Evolutionary conservation across 352 stramenopile species (phyloP).

Genomic region (Phytophthora litchii): DNA sequence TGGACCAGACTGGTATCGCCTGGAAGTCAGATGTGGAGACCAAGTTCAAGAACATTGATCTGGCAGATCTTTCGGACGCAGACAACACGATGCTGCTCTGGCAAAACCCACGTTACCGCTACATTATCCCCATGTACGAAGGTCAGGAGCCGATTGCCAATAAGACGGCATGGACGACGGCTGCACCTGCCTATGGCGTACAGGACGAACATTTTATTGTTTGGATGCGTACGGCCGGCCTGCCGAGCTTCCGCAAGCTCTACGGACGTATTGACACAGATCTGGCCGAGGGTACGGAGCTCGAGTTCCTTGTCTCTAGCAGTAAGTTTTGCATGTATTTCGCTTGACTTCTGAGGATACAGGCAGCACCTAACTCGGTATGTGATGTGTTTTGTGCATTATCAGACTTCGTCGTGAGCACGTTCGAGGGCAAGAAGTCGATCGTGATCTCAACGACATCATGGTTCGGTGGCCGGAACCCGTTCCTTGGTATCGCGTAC

Average conservation of each 20-base stretch:
- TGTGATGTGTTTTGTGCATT: slow-evolving; percentile 7
- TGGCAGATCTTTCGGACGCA: slow-evolving; percentile 34
- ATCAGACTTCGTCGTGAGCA: slow-evolving; percentile 95
- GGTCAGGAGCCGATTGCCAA: slow-evolving; percentile 65
- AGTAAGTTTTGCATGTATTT: slow-evolving; percentile 55
- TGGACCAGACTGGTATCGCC: slow-evolving; percentile 96
- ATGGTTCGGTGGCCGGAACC: slow-evolving; percentile 97
- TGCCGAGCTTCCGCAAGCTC: slow-evolving; percentile 99
- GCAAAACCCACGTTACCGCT: slow-evolving; percentile 85
- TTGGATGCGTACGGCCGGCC: slow-evolving; percentile 98
- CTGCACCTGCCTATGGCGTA: slow-evolving; percentile 83
- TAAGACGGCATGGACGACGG: slow-evolving; percentile 81
- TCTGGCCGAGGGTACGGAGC: slow-evolving; percentile 85
- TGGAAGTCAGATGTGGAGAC: slow-evolving; percentile 96
- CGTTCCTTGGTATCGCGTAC: slow-evolving; percentile 96
- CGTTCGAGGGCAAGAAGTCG: slow-evolving; percentile 96
- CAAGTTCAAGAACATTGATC: slow-evolving; percentile 95
- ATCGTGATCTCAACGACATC: slow-evolving; percentile 96
- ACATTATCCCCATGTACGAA: slow-evolving; percentile 75
- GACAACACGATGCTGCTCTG: slow-evolving; percentile 75
- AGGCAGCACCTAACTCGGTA: slow-evolving; percentile 2
- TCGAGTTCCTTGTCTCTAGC: slow-evolving; percentile 94
- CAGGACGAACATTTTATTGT: slow-evolving; percentile 99
- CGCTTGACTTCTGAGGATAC: not conserved
- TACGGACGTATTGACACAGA: slow-evolving; percentile 97